Percentiles rank a stretch among this genome's conserved stretches.
Evolutionary conservation across 1,284 basidiomycete species (phyloP).

Genomic region (Rhizopogon hawkerae): DNA sequence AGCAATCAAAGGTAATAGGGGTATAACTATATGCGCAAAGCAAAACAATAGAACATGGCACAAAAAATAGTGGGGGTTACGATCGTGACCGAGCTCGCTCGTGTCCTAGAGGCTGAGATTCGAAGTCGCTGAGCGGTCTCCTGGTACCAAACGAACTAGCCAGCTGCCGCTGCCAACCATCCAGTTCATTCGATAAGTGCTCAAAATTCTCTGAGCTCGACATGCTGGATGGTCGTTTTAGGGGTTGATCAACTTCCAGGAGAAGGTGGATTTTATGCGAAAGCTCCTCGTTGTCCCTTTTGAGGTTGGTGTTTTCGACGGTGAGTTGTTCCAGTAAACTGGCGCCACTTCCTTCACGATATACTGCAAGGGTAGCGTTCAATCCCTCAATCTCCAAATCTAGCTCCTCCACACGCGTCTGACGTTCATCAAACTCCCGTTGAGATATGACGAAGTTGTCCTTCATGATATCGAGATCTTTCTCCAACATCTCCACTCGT

Average conservation of each 20-base stretch:
- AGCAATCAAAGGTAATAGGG: constrained; percentile 33
- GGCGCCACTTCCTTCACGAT: constrained; percentile 67
- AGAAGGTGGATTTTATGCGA: constrained; percentile 80
- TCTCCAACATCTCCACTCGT: constrained; percentile 68
- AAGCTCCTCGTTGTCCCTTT: constrained; percentile 77
- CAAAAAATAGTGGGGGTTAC: constrained; percentile 37
- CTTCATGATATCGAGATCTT: constrained; percentile 63
- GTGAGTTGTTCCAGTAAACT: constrained; percentile 67
- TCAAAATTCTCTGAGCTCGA: constrained; percentile 81
- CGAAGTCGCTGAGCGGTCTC: constrained; percentile 63
- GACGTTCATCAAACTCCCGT: constrained; percentile 69
- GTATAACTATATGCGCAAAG: constrained; percentile 47
- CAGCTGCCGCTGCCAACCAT: constrained; percentile 76
- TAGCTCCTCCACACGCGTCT: constrained; percentile 68
- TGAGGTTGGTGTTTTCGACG: constrained; percentile 67
- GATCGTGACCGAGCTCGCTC: constrained; percentile 60
- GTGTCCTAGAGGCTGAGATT: constrained; percentile 41
- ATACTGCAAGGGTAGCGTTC: constrained; percentile 65
- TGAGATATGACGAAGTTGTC: constrained; percentile 67
- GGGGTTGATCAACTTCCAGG: constrained; percentile 77
- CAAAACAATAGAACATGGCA: constrained; percentile 16
- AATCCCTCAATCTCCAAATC: constrained; percentile 75
- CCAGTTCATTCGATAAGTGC: constrained; percentile 66
- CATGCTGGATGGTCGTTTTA: constrained; percentile 59
- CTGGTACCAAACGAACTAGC: constrained; percentile 67